These are phyloP conservation scores for Globisporangium barbulae DNA, from an alignment of 352 stramenopile species.

Conservation along the genomic window DNA sequence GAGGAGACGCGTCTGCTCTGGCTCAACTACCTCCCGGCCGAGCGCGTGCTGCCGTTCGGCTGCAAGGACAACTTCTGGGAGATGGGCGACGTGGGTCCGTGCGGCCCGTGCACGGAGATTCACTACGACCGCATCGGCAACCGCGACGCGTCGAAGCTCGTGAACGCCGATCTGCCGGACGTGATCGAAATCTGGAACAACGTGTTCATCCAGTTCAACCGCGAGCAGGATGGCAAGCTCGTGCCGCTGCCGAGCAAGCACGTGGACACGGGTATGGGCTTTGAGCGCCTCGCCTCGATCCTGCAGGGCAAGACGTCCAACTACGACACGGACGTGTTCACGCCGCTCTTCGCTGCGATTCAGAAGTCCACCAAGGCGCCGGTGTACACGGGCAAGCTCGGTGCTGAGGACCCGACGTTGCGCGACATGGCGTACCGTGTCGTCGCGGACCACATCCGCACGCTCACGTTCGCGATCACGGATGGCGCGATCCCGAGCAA, in stretches of 20 bases:
- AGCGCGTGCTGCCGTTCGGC: constrained; percentile 92
- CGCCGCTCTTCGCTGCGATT: constrained; percentile 94
- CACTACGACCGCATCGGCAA: constrained; percentile 98
- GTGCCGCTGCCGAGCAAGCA: constrained; percentile 93
- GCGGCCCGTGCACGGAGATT: constrained; percentile 99
- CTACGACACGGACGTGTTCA: constrained; percentile 99
- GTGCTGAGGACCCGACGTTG: constrained; percentile 86
- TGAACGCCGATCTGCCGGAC: constrained; percentile 97
- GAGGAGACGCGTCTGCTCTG: constrained; percentile 92
- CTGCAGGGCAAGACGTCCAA: constrained; percentile 94
- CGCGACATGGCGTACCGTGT: constrained; percentile 93
- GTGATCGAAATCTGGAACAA: constrained; percentile 99
- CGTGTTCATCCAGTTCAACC: constrained; percentile 99
- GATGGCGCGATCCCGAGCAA: constrained; percentile 97
- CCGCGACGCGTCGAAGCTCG: constrained; percentile 89
- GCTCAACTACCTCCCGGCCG: constrained; percentile 83
- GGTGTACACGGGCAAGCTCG: constrained; percentile 82
- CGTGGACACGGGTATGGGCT: constrained; percentile 99
- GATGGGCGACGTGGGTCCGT: constrained; percentile 99
- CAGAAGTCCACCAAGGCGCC: constrained; percentile 74
- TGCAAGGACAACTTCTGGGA: constrained; percentile 99
- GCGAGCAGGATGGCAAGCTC: constrained; percentile 88
- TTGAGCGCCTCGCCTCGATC: constrained; percentile 93
- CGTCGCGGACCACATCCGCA: constrained; percentile 98
- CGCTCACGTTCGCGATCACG: constrained; percentile 97